Conservation (phyloP, 176 grass and related monocot genomes). For the Triticum monococcum region DNA sequence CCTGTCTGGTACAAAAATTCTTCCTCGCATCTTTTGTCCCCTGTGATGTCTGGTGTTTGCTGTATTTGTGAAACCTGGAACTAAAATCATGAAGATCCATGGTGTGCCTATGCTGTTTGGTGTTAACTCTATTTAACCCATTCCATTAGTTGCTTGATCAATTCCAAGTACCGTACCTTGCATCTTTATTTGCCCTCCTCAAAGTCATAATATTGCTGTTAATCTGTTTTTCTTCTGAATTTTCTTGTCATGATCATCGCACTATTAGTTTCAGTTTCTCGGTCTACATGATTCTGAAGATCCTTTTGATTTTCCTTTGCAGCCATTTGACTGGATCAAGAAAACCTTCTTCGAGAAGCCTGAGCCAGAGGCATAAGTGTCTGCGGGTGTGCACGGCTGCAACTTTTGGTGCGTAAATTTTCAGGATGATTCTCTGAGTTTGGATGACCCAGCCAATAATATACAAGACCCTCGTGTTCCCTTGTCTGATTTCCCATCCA, state of each 20-base stretch:
- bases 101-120: neutral
- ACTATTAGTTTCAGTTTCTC: neutral
- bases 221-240: neutral
- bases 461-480: slow-evolving; percentile 23
- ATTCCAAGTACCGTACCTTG: neutral
- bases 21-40: neutral
- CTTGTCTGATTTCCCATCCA: slow-evolving; percentile 39
- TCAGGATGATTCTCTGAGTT: slow-evolving; percentile 33
- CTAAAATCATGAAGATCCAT: neutral
- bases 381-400: neutral
- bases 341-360: slow-evolving; percentile 81
- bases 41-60: no score
- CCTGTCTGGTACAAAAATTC: neutral
- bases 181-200: neutral
- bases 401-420: slow-evolving; percentile 38
- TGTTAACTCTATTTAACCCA: neutral
- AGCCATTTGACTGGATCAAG: slow-evolving; percentile 88
- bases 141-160: neutral
- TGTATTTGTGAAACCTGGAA: neutral
- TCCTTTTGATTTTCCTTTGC: slow-evolving; percentile 12
- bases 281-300: neutral
- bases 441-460: slow-evolving; percentile 49
- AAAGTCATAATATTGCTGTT: neutral
- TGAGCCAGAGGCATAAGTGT: slow-evolving; percentile 55
- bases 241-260: neutral